Conservation (phyloP, 495 filamentous ascomycete species). For the Hypoxylon cercidicola region DNA sequence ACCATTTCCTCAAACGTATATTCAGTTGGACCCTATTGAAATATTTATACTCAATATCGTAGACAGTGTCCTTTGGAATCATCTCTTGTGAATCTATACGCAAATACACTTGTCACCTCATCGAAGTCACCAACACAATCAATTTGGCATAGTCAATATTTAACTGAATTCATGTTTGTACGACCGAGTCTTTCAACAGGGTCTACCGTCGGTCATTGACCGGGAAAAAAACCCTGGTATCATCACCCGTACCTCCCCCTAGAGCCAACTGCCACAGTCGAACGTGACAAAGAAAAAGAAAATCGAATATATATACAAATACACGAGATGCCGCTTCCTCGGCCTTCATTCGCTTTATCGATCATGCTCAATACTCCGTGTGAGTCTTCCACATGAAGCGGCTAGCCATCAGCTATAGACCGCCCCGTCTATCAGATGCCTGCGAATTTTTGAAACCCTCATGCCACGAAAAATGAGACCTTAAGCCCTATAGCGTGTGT, state of each 20-base stretch:
- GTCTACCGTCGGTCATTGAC: conserved; percentile 13
- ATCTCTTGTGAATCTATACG: too few relatives aligned
- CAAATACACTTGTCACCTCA: too few relatives aligned
- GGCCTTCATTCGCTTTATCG: conserved; percentile 11
- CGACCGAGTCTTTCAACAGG: conserved; percentile 27
- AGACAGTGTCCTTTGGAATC: too few relatives aligned
- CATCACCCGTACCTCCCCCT: conserved; percentile 37
- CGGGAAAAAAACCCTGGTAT: conserved; percentile 34
- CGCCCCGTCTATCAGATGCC: conserved; percentile 41
- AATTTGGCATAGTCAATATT: conserved; percentile 17
- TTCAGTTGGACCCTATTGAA: too few relatives aligned
- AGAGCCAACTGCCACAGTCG: conserved; percentile 27
- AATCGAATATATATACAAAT: conserved; percentile 47
- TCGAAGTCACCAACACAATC: too few relatives aligned
- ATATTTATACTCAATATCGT: too few relatives aligned
- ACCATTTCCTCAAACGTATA: too few relatives aligned
- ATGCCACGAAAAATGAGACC: conserved; percentile 25
- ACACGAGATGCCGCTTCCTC: conserved; percentile 26
- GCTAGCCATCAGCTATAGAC: conserved; percentile 13
- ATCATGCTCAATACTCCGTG: conserved; percentile 8
- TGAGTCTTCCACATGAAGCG: conserved; percentile 10
- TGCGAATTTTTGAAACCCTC: conserved; percentile 41
- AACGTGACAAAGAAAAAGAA: conserved; percentile 32
- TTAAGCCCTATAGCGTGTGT: conserved; percentile 2
- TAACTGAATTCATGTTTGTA: conserved; percentile 37